Conservation (phyloP, 2,329 filamentous ascomycete species). For the Exophiala lecanii-corni region DNA sequence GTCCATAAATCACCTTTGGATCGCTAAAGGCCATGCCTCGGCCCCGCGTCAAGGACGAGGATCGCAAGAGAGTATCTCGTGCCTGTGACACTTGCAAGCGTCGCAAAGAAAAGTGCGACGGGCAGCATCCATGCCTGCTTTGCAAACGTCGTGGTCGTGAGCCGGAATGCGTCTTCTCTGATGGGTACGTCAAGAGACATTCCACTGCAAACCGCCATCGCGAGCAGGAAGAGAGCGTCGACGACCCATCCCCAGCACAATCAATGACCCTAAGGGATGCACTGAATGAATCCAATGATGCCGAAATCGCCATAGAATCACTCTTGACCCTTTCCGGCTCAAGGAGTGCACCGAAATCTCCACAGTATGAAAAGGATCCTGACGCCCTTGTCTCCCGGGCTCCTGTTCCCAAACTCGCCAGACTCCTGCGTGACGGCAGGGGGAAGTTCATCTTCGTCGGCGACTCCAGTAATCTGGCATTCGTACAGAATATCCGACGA, state of each 20-base stretch:
- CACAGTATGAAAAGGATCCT: slow-evolving; percentile 14
- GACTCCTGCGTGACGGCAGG: slow-evolving; percentile 48
- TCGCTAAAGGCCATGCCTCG: slow-evolving; percentile 24
- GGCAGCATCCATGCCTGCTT: slow-evolving; percentile 48
- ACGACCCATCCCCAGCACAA: slow-evolving; percentile 9
- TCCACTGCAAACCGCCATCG: slow-evolving; percentile 2
- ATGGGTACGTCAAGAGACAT: slow-evolving; percentile 23
- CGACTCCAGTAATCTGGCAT: slow-evolving; percentile 50
- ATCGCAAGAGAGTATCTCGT: slow-evolving; percentile 26
- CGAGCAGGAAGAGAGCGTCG: neutral
- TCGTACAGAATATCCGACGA: slow-evolving; percentile 49
- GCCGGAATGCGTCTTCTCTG: slow-evolving; percentile 39
- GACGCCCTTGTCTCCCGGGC: slow-evolving; percentile 24
- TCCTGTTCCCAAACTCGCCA: slow-evolving; percentile 40
- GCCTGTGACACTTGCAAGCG: slow-evolving; percentile 29
- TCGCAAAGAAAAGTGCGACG: slow-evolving; percentile 51
- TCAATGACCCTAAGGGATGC: slow-evolving; percentile 21
- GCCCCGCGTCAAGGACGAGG: slow-evolving; percentile 27
- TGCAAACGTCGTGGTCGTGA: slow-evolving; percentile 42
- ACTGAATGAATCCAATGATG: slow-evolving; percentile 23
- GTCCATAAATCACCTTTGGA: no score
- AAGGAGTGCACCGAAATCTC: slow-evolving; percentile 23
- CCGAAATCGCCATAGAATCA: slow-evolving; percentile 27
- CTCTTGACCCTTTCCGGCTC: slow-evolving; percentile 25
- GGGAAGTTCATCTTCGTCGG: slow-evolving; percentile 53